Evolutionary conservation across 352 stramenopile species (phyloP).

Genomic region (Globisporangium rhizosaccharum): DNA sequence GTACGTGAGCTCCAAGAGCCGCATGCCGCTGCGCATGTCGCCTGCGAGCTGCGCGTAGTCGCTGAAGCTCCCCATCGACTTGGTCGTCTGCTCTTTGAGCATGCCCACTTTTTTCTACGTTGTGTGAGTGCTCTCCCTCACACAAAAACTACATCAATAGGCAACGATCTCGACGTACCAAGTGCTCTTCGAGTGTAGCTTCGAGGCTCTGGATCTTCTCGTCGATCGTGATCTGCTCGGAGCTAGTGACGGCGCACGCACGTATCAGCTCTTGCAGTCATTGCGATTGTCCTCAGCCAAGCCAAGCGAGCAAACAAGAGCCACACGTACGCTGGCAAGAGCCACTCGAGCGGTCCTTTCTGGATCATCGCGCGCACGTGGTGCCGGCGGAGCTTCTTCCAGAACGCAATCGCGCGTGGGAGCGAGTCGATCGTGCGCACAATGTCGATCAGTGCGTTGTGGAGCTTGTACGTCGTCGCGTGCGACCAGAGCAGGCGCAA

Average conservation of each 20-base stretch:
- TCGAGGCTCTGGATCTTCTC: conserved; percentile 64
- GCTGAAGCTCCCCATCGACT: conserved; percentile 22
- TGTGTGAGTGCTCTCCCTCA: neutral
- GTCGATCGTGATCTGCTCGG: conserved; percentile 41
- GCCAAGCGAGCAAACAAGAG: neutral
- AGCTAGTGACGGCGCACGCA: conserved; percentile 13
- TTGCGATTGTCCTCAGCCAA: neutral
- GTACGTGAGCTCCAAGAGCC: conserved; percentile 49
- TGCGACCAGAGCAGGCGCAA: conserved; percentile 54
- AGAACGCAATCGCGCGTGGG: conserved; percentile 57
- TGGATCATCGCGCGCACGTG: conserved; percentile 46
- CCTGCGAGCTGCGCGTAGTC: conserved; percentile 28
- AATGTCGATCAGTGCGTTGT: conserved; percentile 53
- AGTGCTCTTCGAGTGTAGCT: conserved; percentile 53
- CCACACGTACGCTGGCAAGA: conserved; percentile 32
- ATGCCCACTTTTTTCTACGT: conserved; percentile 58
- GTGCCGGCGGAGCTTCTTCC: conserved; percentile 48
- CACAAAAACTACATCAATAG: neutral
- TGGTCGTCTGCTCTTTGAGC: conserved; percentile 56
- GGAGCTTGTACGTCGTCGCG: conserved; percentile 49
- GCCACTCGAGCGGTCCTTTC: conserved; percentile 57
- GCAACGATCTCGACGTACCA: conserved; percentile 28
- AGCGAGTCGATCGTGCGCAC: conserved; percentile 67
- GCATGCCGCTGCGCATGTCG: conserved; percentile 40
- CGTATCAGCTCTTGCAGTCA: neutral